Evolutionary conservation across 257 asterid genomes (phyloP).

Genomic region (Cordia subcordata): DNA sequence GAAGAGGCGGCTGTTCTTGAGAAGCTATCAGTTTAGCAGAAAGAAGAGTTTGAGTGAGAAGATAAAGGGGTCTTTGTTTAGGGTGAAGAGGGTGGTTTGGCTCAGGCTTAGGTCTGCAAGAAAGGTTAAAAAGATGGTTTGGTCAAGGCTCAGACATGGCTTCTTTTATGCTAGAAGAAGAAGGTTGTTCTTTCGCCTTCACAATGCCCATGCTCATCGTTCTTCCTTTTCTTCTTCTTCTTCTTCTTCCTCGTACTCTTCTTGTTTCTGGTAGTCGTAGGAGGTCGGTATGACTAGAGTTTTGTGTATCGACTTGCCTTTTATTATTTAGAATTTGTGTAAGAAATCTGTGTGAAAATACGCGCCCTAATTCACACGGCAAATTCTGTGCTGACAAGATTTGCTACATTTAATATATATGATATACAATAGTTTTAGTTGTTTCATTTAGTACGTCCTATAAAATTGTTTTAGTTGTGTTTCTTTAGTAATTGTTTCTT

Average conservation of each 20-base stretch:
- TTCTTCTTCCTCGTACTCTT: constrained; percentile 17
- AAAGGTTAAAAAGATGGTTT: constrained; percentile 41
- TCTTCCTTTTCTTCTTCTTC: constrained; percentile 9
- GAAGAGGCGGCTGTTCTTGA: constrained; percentile 73
- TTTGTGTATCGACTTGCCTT: no score
- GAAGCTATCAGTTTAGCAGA: constrained; percentile 82
- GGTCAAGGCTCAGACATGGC: constrained; percentile 54
- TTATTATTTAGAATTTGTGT: no score
- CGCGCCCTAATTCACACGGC: no score
- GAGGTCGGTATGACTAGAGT: no score
- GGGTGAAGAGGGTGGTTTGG: constrained; percentile 46
- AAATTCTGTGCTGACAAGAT: no score
- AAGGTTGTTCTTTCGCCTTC: constrained; percentile 33
- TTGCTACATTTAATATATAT: no score
- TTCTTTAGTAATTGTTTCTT: no score
- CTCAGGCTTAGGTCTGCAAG: constrained; percentile 39
- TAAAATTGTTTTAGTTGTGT: no score
- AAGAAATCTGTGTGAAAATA: no score
- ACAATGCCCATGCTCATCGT: background rate
- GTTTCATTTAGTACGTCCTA: no score
- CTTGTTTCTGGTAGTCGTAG: no score
- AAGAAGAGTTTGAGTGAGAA: constrained; percentile 50
- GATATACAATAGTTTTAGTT: no score
- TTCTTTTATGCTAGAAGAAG: constrained; percentile 36
- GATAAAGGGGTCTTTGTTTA: constrained; percentile 44